Base-by-base conservation (phyloP, 2,329 filamentous ascomycete species). In the Plenodomus biglobosus region DNA sequence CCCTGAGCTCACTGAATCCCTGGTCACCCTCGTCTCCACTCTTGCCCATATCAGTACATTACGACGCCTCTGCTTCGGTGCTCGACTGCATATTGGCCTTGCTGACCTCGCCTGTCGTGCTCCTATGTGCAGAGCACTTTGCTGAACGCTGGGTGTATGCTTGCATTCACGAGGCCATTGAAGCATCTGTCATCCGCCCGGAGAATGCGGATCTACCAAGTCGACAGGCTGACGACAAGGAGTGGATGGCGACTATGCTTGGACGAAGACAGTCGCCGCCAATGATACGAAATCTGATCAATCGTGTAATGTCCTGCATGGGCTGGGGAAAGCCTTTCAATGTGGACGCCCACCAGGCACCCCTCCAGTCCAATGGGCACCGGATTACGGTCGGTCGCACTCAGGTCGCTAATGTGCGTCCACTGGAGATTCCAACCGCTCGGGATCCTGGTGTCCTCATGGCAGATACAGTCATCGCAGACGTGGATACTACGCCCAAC, bases 21-120 rank as follows among this genome's bases (percentile, higher is more conserved):
- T 66, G 69, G 32, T 68, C 65, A n/a, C 21, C 37, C 3, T 49
- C 41, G 19, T 70, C 65, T 4, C 65, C 67, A 15, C 51, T 68
- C 11, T 34, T 45, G 17, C 62, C 57, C 6, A 53, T 59, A n/a
- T 66, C 57, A 10, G 19, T 50, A 24, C 42, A 62, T 16, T 54
- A 56, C 39, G 27, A 45, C 24, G 47, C 54, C 13, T 59, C 55
- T 21, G 50, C 50, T 16, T 60, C 64, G 15, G 34, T 52, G 13
- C 8, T 42, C 8, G 55, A 52, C 22, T 53, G 50, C 42, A 18
- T 51, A n/a, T 53, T 50, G 34, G 58, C 57, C 10, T 22, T 56
- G 2, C 6, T 66, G 21, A 61, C 61, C 18, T 69, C 65, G 15
- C 69, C 69, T 15, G 41, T 65, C 13, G 34, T 69, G 1, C 46